Conservation (phyloP, 257 asterid species). For the Cynanchum wilfordii region DNA sequence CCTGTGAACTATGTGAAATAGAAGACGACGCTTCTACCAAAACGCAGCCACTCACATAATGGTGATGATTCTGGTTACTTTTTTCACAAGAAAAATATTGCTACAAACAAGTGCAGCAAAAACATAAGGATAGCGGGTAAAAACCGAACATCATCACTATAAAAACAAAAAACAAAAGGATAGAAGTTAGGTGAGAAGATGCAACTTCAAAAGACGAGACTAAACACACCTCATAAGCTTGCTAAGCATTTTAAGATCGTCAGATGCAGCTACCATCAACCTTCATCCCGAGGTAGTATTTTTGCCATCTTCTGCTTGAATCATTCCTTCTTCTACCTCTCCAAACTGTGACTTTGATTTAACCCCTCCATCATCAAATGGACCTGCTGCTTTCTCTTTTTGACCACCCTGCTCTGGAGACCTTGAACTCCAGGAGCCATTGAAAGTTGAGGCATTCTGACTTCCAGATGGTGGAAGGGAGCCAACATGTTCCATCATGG, state of each 20-base stretch:
- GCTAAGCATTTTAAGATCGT: background rate
- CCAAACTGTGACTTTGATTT: background rate
- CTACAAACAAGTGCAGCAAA: background rate
- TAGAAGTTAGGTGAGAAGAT: background rate
- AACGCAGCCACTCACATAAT: background rate
- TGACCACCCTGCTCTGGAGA: background rate
- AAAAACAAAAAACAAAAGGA: background rate
- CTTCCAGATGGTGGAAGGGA: slow-evolving; percentile 12
- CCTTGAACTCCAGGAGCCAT: background rate
- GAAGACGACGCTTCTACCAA: background rate
- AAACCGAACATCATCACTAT: too few relatives aligned
- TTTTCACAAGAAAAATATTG: background rate
- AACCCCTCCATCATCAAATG: background rate
- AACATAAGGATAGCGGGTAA: background rate
- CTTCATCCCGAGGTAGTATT: slow-evolving; percentile 9
- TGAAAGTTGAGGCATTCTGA: background rate
- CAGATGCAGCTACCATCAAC: background rate
- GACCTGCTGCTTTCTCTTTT: background rate
- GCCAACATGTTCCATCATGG: slow-evolving; percentile 37
- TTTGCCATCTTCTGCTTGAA: slow-evolving; percentile 17
- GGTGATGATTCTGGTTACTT: background rate
- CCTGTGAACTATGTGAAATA: background rate
- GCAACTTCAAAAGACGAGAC: background rate
- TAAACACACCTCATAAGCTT: background rate
- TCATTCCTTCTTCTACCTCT: slow-evolving; percentile 31